Base-by-base conservation (phyloP, 2,329 filamentous ascomycete species). In the Ophiocordyceps camponoti-leonardi region DNA sequence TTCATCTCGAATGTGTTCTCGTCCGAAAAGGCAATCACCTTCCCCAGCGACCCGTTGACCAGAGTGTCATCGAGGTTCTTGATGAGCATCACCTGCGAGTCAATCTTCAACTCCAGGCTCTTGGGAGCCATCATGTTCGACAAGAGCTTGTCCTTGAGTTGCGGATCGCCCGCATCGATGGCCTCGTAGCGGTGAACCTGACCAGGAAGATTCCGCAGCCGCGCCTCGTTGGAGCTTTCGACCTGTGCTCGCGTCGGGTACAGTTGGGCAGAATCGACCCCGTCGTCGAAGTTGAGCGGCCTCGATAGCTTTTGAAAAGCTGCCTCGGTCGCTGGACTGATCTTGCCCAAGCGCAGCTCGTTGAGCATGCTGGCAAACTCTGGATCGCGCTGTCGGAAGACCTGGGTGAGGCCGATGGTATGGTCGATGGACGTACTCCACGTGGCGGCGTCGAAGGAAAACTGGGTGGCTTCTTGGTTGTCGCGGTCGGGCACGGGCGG, bases 61-160 rank as follows among this genome's bases (percentile, higher is more conserved):
- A 98, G 72, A 0, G 77, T 81, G 37, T 94, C 86, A 57, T 98
- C 92, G 65, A 96, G 81, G 55, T 98, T 98, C 63, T 98, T 98
- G 70, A 98, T 95, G n/a, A 98, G 69, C 92, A 98, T 98, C 41
- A 98, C 93, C 59, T 98, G 93, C 0, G 92, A 86, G 11, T 87
- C 86, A 50, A 92, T 81, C 61, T 95, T 96, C 28, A 98, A 66
- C 31, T 83, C 77, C 19, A 98, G 75, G 0, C 64, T 58, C 53
- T 82, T 81, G 0, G 92, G 88, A 0, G 92, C 88, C 84, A 98
- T 95, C 77, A 93, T 94, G 57, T 90, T 94, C 6, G 75, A 63
- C 6, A 98, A 68, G 0, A 96, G 63, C 57, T 79, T 88, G 42
- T 94, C 86, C 30, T 85, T 80, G 35, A 81, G 62, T 1, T 68